phyloP scores from a whole-genome alignment of 331 rosid species.

The Stylosanthes scabra region DNA sequence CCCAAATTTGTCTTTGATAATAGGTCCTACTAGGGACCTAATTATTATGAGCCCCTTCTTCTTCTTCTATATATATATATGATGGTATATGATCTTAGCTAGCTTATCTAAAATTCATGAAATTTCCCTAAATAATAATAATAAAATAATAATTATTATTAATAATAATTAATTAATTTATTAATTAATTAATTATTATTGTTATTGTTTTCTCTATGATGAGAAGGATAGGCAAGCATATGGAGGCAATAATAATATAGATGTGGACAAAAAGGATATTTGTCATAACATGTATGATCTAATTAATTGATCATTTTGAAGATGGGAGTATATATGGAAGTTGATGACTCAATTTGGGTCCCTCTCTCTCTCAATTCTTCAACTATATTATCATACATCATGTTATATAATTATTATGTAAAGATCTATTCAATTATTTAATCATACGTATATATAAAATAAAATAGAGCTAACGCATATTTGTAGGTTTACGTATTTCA shows the following conservation, averaged over 20 bases:
- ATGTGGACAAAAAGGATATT: slow-evolving; percentile 62
- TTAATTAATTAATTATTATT: not conserved
- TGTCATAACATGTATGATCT: slow-evolving; percentile 54
- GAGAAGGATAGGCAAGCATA: slow-evolving; percentile 23
- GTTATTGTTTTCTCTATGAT: slow-evolving; percentile 39
- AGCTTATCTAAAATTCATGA: slow-evolving; percentile 40
- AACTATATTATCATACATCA: slow-evolving; percentile 30
- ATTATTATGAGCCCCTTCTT: slow-evolving; percentile 33
- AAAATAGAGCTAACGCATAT: not conserved
- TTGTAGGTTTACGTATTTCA: not conserved
- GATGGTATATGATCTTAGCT: slow-evolving; percentile 17
- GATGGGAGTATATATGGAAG: slow-evolving; percentile 37
- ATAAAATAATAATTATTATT: not conserved
- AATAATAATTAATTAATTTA: too few relatives aligned
- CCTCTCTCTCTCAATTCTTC: slow-evolving; percentile 33
- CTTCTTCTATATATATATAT: not conserved
- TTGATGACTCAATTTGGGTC: slow-evolving; percentile 52
- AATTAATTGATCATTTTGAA: slow-evolving; percentile 51
- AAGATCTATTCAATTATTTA: slow-evolving; percentile 10
- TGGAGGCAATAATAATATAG: slow-evolving; percentile 51
- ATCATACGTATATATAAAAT: slow-evolving; percentile 24
- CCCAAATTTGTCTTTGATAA: slow-evolving; percentile 39
- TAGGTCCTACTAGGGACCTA: slow-evolving; percentile 51
- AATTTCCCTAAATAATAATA: slow-evolving; percentile 9
- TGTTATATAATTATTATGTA: not conserved